These are phyloP conservation scores for Lasiodiplodia theobromae DNA, from an alignment of 2,329 filamentous ascomycete species.

Conservation along the genomic window DNA sequence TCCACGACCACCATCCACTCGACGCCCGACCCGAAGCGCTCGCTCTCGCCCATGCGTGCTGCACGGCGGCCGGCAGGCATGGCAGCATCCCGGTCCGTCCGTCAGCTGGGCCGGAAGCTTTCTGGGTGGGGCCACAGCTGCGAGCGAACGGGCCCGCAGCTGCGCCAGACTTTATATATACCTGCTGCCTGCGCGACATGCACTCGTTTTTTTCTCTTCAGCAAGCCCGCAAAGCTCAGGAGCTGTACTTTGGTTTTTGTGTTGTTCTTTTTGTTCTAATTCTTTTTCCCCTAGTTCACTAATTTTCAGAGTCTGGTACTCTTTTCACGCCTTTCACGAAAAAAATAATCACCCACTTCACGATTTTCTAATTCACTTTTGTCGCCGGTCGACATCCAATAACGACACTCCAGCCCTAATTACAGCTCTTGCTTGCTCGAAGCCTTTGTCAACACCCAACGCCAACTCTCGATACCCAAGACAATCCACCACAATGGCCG, in stretches of 20 bases:
- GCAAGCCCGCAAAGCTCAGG: conserved; percentile 59
- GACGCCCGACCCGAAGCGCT: conserved; percentile 30
- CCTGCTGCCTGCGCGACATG: conserved; percentile 19
- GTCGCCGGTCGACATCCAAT: conserved; percentile 50
- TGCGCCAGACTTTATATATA: conserved; percentile 25
- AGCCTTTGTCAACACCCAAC: conserved; percentile 29
- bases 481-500: conserved; percentile 69
- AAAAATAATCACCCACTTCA: conserved; percentile 35
- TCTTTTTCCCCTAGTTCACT: conserved; percentile 24
- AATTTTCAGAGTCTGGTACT: conserved; percentile 33
- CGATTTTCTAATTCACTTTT: conserved; percentile 41
- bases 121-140: conserved; percentile 18
- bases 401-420: conserved; percentile 28
- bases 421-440: conserved; percentile 32
- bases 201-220: conserved; percentile 49
- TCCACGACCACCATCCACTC: conserved; percentile 25
- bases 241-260: conserved; percentile 55
- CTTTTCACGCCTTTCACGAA: conserved; percentile 33
- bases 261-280: conserved; percentile 47
- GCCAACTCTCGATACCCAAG: conserved; percentile 30
- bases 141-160: conserved; percentile 5
- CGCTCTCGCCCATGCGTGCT: conserved; percentile 20
- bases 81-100: conserved; percentile 27
- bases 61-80: conserved; percentile 25
- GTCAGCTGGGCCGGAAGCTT: conserved; percentile 26